These are phyloP conservation scores for Phytophthora kernoviae DNA, from an alignment of 352 stramenopile genomes.

Conservation along the genomic window DNA sequence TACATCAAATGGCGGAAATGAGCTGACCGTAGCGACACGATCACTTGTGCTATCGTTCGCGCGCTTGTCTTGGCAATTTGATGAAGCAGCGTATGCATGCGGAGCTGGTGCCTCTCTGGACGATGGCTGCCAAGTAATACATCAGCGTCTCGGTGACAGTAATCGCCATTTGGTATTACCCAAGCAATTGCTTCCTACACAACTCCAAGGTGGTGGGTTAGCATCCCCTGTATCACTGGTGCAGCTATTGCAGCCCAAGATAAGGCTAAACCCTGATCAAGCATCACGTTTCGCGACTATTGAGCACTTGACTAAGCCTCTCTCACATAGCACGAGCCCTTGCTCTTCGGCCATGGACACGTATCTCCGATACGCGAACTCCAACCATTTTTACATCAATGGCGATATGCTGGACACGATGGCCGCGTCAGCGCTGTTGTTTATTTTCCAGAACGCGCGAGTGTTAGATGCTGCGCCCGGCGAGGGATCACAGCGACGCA, in stretches of 20 bases:
- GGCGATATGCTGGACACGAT: slow-evolving; percentile 40
- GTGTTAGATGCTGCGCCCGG: slow-evolving; percentile 31
- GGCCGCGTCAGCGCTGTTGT: slow-evolving; percentile 48
- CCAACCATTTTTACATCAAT: slow-evolving; percentile 37
- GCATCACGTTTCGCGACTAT: slow-evolving; percentile 17
- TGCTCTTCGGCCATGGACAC: slow-evolving; percentile 37
- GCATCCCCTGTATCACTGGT: slow-evolving; percentile 33
- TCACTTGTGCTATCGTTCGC: slow-evolving; percentile 41
- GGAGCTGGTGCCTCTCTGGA: slow-evolving; percentile 3
- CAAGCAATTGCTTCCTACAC: slow-evolving; percentile 25
- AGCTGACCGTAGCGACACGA: slow-evolving; percentile 1
- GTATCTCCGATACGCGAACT: slow-evolving; percentile 37
- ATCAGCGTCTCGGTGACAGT: slow-evolving; percentile 32
- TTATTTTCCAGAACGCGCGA: slow-evolving; percentile 58
- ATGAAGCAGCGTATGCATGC: slow-evolving; percentile 26
- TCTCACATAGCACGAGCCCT: slow-evolving; percentile 1
- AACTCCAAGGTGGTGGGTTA: slow-evolving; percentile 16
- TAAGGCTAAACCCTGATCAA: slow-evolving; percentile 13
- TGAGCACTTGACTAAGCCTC: slow-evolving; percentile 19
- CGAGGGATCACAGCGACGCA: slow-evolving; percentile 19
- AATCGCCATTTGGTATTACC: slow-evolving; percentile 36
- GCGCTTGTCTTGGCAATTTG: slow-evolving; percentile 47
- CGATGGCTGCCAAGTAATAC: slow-evolving; percentile 35
- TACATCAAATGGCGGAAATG: not conserved
- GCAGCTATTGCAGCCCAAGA: slow-evolving; percentile 44